These are phyloP conservation scores for Fusarium brachygibbosum DNA, from an alignment of 2,329 filamentous ascomycete genomes.

Conservation along the genomic window DNA sequence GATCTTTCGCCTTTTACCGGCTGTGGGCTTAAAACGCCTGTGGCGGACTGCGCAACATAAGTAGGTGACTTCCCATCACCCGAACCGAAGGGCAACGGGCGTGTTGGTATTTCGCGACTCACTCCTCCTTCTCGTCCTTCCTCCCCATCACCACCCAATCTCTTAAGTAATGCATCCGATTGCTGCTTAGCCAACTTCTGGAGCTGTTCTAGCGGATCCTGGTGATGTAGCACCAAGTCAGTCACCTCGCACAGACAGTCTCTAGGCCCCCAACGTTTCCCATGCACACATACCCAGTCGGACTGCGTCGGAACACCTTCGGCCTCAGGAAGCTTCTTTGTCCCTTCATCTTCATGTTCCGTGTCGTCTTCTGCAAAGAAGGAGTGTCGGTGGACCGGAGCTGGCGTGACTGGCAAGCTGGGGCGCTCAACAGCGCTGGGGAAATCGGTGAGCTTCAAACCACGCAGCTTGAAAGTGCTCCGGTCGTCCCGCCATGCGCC, in stretches of 20 bases:
- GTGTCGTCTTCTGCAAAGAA: constrained; percentile 71
- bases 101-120: constrained; percentile 62
- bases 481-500: constrained; percentile 26
- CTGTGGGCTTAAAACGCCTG: constrained; percentile 57
- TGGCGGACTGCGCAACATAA: constrained; percentile 47
- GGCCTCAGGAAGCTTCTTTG: constrained; percentile 76
- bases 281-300: constrained; percentile 91
- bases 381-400: constrained; percentile 77
- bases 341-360: constrained; percentile 62
- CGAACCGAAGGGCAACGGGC: constrained; percentile 67
- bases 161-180: constrained; percentile 70
- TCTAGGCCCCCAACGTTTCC: constrained; percentile 61
- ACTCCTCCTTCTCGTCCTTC: constrained; percentile 48
- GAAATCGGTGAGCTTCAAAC: constrained; percentile 86
- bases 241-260: constrained; percentile 69
- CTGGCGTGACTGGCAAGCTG: constrained; percentile 90
- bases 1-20: constrained; percentile 58
- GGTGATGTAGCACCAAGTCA: constrained; percentile 64
- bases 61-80: constrained; percentile 55
- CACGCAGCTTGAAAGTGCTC: constrained; percentile 37
- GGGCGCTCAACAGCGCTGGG: constrained; percentile 85
- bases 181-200: constrained; percentile 77
- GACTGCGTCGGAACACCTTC: constrained; percentile 87
- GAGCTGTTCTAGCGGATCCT: constrained; percentile 79
- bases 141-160: constrained; percentile 58